Percentiles rank a stretch among this genome's conserved stretches.
phyloP scores from a whole-genome alignment of 2,329 filamentous ascomycete genomes.

The Nothopassalora personata region DNA sequence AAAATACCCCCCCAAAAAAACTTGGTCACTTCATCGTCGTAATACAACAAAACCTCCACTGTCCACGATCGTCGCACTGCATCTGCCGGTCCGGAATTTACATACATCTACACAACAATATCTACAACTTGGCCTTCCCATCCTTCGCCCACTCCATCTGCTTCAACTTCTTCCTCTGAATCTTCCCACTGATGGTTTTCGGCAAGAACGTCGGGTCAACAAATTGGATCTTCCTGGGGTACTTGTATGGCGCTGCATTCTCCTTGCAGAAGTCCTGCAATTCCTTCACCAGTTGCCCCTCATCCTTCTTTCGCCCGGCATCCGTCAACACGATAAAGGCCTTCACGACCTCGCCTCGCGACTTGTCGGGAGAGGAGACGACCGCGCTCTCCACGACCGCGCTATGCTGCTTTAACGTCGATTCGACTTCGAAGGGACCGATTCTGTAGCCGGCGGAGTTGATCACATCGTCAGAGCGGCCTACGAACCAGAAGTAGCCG shows the following conservation, averaged over 20 bases:
- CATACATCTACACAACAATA: neutral
- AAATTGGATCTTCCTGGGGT: slow-evolving; percentile 38
- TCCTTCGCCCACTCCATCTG: slow-evolving; percentile 33
- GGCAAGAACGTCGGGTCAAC: slow-evolving; percentile 36
- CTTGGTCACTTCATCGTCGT: too few species aligned
- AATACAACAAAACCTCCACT: too few species aligned
- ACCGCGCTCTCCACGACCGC: slow-evolving; percentile 39
- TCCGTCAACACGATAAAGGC: slow-evolving; percentile 37
- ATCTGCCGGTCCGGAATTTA: neutral
- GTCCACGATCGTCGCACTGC: too few species aligned
- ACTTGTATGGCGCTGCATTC: slow-evolving; percentile 40
- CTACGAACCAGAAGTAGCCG: slow-evolving; percentile 98
- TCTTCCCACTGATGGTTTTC: slow-evolving; percentile 36
- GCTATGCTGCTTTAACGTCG: slow-evolving; percentile 37
- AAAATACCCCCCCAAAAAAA: too few species aligned
- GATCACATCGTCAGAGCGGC: slow-evolving; percentile 77
- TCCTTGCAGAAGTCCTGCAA: slow-evolving; percentile 39
- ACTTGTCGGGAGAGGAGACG: slow-evolving; percentile 36
- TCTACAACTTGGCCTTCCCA: slow-evolving; percentile 21
- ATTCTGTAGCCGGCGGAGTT: slow-evolving; percentile 39
- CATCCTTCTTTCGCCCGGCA: slow-evolving; percentile 17
- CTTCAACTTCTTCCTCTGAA: slow-evolving; percentile 35
- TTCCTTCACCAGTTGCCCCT: slow-evolving; percentile 28
- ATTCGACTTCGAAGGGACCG: slow-evolving; percentile 41
- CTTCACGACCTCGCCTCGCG: slow-evolving; percentile 39